Base-by-base conservation (phyloP, 2,329 filamentous ascomycete genomes). In the Aspergillus ibericus region DNA sequence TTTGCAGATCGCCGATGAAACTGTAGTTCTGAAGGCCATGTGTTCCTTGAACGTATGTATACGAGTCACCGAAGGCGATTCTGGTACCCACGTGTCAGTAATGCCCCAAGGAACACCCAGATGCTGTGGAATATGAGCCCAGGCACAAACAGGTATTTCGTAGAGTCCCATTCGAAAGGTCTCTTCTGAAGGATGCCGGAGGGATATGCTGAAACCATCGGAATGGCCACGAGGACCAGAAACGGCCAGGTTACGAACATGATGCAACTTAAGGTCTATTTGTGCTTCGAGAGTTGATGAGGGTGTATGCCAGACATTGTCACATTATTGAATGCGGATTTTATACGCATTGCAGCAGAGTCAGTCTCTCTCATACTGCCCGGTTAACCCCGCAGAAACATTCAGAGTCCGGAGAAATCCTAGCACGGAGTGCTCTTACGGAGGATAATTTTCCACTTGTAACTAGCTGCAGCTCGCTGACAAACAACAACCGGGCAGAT, bases 1-100 rank as follows among this genome's bases (percentile, higher is more conserved):
- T 72, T n/a, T 80, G 70, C 48, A 76, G 73, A 60, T 82, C 80
- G n/a, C 81, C 81, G 47, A 85, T 84, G 70, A 83, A 85, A 55
- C 78, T 82, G 63, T 75, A 83, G 59, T 83, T 81, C 54, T 78
- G 71, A 32, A 72, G 77, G 3, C 82, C 82, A n/a, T 76, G 68
- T 0, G 79, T 80, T 9, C 83, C 83, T 72, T 84, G 82, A 0
- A 84, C 76, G 56, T 78, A 85, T 1, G 81, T 72, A 22, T 72
- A 73, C 6, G 70, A 73, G 53, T 73, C 71, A 16, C 70, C 71
- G 40, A 71, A 72, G 51, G 70, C 66, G 18, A 72, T 61, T 12
- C 70, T 70, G 44, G 46, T 12, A 15, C 2, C 25, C 9, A 32
- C 29, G 18, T 18, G 42, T 52, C 36, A 52, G 51, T 22, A n/a